Base-by-base conservation (phyloP, 306 rosid genomes). In the Biancaea sappan region DNA sequence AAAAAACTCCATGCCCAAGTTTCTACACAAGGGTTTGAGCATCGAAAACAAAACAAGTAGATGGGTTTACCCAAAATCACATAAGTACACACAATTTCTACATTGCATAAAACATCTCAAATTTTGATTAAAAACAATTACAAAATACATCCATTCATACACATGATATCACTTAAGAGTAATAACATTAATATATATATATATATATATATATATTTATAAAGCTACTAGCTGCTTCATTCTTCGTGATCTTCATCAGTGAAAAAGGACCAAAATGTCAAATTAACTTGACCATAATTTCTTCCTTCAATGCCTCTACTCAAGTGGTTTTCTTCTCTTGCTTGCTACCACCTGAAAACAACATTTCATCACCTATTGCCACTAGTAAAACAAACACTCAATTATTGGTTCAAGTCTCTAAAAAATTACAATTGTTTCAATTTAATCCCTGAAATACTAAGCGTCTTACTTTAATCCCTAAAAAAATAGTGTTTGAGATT, bases 271-370 rank as follows among this genome's bases (percentile, higher is more conserved):
- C 78, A 79, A 85, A 74, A 85, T 69, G 70, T 79, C 71, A 77
- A 66, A 74, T 50, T 69, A 64, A 34, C 69, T 34, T 51, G 73
- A 35, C n/a, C n/a, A n/a, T n/a, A n/a, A n/a, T n/a, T n/a, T n/a
- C n/a, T n/a, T n/a, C n/a, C n/a, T n/a, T n/a, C n/a, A n/a, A n/a
- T 41, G 82, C 72, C 22, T 81, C 22, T 81, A 34, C 57, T 81
- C 79, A 68, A 79, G 57, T 48, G 72, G 22, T 61, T 76, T 77
- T 29, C 87, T 80, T 81, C 16, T 65, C 87, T 69, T 84, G 88
- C 86, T 82, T 91, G 40, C 84, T 73, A 16, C 85, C 84, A 75
- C 40, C 87, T 77, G 69, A 46, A 77, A 76, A 57, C 38, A 53
- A 15, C 60, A 4, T 43, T 31, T n/a, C 9, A 46, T 69, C 35